Base-by-base conservation (phyloP, 352 stramenopile genomes). In the Pythium folliculosum region DNA sequence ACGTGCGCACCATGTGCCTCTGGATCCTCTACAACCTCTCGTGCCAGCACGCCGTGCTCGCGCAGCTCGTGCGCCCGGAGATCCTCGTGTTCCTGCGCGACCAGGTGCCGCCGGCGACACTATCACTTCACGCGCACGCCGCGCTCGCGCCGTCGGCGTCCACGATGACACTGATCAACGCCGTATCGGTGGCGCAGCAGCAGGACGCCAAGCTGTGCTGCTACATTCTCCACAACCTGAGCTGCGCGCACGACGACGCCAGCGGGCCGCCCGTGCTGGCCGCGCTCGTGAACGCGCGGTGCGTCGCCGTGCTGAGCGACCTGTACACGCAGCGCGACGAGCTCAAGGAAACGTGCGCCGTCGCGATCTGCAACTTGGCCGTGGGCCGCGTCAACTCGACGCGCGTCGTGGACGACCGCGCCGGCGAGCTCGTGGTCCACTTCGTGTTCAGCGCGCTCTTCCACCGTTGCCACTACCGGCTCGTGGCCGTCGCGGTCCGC, bases 11-110 rank as follows among this genome's bases (percentile, higher is more conserved):
- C 12, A 67, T 94, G 4, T 94, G 82, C 61, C 59, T 94, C 5
- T 84, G 80, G 56, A 80, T 88, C 3, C 53, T 92, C 23, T 94
- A 94, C 75, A 94, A 94, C 35, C 56, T 92, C 17, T 90, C 84
- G 3, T 94, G 86, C 44, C 80, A 90, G 62, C 61, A 76, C 10
- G 44, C 47, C 4, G 72, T 84, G 1, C 63, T 92, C 2, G 53
- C 70, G 25, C 65, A 81, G 10, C 77, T 94, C 16, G 69, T 91
- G 12, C 63, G 76, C 23, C 70, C 77, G 1, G 77, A 90, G 40
- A 83, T 89, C 65, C 78, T 91, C 67, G 52, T 23, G 14, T 87
- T 90, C 52, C 56, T 92, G n/a, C 77, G 71, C 0, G 63, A 78
- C 19, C 76, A 82, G 56, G 68, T 88, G 0, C 77, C 82, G 3